These are phyloP conservation scores for Debaryomyces udenii DNA, from an alignment of 1,139 yeast genomes.

Conservation along the genomic window DNA sequence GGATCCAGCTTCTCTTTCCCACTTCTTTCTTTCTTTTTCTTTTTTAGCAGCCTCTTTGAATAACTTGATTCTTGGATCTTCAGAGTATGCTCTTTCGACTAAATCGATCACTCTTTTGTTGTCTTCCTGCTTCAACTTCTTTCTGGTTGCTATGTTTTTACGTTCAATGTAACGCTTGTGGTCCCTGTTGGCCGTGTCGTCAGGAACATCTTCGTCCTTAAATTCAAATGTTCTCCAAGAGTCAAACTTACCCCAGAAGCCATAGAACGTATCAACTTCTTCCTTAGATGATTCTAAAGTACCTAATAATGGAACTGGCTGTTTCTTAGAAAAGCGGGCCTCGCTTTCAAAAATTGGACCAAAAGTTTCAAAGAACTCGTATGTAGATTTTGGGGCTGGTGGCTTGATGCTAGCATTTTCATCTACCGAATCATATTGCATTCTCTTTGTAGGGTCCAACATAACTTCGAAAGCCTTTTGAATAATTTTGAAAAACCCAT, in stretches of 20 bases:
- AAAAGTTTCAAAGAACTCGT: slow-evolving; percentile 91
- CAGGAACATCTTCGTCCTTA: slow-evolving; percentile 98
- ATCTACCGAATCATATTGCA: slow-evolving; percentile 95
- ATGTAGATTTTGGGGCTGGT: slow-evolving; percentile 62
- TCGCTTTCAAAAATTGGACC: slow-evolving; percentile 90
- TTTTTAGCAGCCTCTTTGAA: slow-evolving; percentile 95
- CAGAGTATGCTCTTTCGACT: slow-evolving; percentile 83
- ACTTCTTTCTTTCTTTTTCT: slow-evolving; percentile 91
- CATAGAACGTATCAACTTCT: slow-evolving; percentile 87
- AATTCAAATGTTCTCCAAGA: slow-evolving; percentile 99
- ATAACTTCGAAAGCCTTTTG: slow-evolving; percentile 94
- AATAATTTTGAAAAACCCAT: slow-evolving; percentile 96
- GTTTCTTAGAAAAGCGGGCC: slow-evolving; percentile 86
- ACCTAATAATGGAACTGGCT: slow-evolving; percentile 88
- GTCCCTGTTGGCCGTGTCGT: slow-evolving; percentile 98
- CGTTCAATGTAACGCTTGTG: slow-evolving; percentile 98
- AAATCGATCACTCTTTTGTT: slow-evolving; percentile 85
- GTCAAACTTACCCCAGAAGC: slow-evolving; percentile 93
- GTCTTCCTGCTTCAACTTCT: slow-evolving; percentile 97
- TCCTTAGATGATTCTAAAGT: slow-evolving; percentile 65
- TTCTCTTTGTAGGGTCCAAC: slow-evolving; percentile 83
- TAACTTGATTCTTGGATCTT: slow-evolving; percentile 92
- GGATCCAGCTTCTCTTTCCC: slow-evolving; percentile 98
- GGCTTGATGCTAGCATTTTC: slow-evolving; percentile 81
- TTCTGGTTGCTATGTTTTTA: slow-evolving; percentile 95